These are phyloP conservation scores for Orbilia ellipsospora DNA, from an alignment of 2,329 filamentous ascomycete genomes.

Conservation along the genomic window DNA sequence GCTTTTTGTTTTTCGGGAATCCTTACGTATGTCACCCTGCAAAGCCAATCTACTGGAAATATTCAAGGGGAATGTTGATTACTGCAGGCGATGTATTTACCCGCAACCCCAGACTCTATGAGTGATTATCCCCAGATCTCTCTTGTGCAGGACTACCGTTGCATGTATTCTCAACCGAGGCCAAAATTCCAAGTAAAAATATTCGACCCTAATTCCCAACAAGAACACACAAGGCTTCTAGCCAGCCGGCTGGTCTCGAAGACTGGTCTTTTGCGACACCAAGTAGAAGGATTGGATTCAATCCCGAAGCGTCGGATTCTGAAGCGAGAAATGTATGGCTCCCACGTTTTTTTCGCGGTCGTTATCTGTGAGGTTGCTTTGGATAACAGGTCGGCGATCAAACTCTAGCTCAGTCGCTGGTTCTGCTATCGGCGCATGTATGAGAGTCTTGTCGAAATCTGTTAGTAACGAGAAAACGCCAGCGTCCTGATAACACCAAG, in stretches of 20 bases:
- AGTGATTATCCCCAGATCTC: slow-evolving; percentile 30
- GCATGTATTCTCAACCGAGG: neutral
- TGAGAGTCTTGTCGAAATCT: slow-evolving; percentile 9
- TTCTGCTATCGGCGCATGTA: slow-evolving; percentile 3
- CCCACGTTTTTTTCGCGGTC: slow-evolving; percentile 35
- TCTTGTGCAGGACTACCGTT: neutral
- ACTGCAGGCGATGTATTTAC: slow-evolving; percentile 22
- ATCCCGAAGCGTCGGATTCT: slow-evolving; percentile 32
- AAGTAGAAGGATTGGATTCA: slow-evolving; percentile 23
- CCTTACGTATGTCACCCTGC: slow-evolving; percentile 2
- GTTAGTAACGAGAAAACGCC: slow-evolving; percentile 25
- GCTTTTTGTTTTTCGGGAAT: neutral
- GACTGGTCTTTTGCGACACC: slow-evolving; percentile 28
- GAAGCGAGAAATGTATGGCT: slow-evolving; percentile 29
- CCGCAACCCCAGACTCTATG: slow-evolving; percentile 32
- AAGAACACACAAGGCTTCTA: neutral
- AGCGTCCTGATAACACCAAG: slow-evolving; percentile 12
- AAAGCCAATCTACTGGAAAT: slow-evolving; percentile 27
- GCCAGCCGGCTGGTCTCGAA: neutral
- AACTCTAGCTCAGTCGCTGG: neutral
- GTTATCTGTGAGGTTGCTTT: slow-evolving; percentile 23
- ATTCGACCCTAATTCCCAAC: neutral
- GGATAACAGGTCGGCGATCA: slow-evolving; percentile 17
- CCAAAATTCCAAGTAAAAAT: neutral
- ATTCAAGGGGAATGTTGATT: neutral